Evolutionary conservation across 129 eudicot genomes (phyloP).

Genomic region (Gnaphalium uliginosum): DNA sequence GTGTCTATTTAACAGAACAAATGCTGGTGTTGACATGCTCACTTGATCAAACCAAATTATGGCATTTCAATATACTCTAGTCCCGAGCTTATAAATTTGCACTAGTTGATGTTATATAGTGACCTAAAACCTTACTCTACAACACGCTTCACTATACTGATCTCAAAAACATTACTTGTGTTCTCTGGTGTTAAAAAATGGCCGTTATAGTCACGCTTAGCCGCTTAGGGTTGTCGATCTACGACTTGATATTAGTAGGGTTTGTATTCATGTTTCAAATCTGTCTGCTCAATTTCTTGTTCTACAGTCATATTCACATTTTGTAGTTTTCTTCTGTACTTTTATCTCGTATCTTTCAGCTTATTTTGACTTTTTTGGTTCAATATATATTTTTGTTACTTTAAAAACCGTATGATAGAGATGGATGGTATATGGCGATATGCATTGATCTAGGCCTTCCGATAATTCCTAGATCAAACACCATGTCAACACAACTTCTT

Average conservation of each 20-base stretch:
- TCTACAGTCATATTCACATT: not conserved
- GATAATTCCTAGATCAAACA: not conserved
- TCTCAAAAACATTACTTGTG: too few species aligned
- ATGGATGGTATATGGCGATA: not conserved
- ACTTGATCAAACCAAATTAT: not conserved
- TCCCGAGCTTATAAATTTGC: not conserved
- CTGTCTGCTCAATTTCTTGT: not conserved
- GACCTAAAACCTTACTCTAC: not conserved
- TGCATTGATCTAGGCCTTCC: not conserved
- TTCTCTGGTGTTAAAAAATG: not conserved
- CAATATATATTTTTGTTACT: too few species aligned
- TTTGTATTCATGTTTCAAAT: not conserved
- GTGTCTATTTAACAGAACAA: not conserved
- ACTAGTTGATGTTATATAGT: not conserved
- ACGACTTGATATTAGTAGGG: not conserved
- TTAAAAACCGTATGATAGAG: not conserved
- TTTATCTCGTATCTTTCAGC: slow-evolving; percentile 4
- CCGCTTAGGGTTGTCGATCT: not conserved
- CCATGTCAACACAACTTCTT: not conserved
- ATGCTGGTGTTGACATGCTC: not conserved
- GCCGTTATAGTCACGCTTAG: too few species aligned
- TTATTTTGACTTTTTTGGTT: too few species aligned
- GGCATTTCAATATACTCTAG: not conserved
- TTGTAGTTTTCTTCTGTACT: not conserved
- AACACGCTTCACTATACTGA: too few species aligned